Conservation (phyloP, 164 flowering plant genomes). For the Nelumbo lutea region DNA sequence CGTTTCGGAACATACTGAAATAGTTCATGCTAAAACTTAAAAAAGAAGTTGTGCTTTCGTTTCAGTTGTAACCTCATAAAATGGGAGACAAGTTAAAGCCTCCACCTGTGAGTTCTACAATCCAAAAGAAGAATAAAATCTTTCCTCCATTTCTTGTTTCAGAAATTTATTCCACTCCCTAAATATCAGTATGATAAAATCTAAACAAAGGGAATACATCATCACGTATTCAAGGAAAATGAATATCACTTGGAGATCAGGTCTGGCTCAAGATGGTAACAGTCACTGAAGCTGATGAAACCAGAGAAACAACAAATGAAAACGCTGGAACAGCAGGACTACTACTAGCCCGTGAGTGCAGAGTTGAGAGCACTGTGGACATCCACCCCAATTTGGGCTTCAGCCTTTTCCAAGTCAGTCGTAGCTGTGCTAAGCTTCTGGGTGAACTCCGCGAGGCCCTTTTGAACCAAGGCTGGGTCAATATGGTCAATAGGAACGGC, state of each 20-base stretch:
- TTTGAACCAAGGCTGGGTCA: slow-evolving; percentile 62
- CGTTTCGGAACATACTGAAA: too few species aligned
- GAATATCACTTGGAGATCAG: not conserved
- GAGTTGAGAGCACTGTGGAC: slow-evolving; percentile 76
- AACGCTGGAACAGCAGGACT: not conserved
- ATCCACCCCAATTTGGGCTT: slow-evolving; percentile 88
- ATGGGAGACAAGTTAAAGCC: too few species aligned
- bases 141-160: not conserved
- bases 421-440: slow-evolving; percentile 79
- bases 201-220: not conserved
- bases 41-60: too few species aligned
- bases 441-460: slow-evolving; percentile 78
- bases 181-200: slow-evolving; percentile 1
- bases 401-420: slow-evolving; percentile 87
- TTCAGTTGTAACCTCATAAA: too few species aligned
- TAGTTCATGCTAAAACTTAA: too few species aligned
- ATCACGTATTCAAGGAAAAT: not conserved
- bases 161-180: slow-evolving; percentile 14
- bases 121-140: too few species aligned
- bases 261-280: not conserved
- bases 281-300: not conserved
- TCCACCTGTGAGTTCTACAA: too few species aligned
- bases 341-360: slow-evolving; percentile 62
- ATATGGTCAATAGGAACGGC: slow-evolving; percentile 74
- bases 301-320: not conserved